A percentile compares a stretch with the other conserved stretches of the same genome.
Conservation (phyloP, 495 filamentous ascomycete species). For the Lasiosphaeris hirsuta region DNA sequence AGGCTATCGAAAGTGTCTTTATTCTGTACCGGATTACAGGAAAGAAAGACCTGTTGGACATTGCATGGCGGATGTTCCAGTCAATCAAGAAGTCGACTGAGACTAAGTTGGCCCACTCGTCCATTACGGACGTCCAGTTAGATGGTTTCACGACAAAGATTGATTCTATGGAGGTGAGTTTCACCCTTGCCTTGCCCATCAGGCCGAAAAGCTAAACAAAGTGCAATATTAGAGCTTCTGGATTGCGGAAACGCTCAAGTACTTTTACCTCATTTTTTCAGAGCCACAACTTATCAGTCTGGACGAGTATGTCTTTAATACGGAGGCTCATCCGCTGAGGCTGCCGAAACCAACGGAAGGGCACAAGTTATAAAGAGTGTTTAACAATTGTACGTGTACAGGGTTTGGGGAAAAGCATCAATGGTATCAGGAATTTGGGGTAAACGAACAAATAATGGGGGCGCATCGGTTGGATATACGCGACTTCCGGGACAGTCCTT, state of each 20-base stretch:
- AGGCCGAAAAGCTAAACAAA: background rate
- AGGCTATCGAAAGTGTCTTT: slow-evolving; percentile 72
- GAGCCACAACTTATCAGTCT: slow-evolving; percentile 68
- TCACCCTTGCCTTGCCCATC: background rate
- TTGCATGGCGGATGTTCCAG: slow-evolving; percentile 75
- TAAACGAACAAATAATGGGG: too few species aligned
- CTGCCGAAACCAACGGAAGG: slow-evolving; percentile 20
- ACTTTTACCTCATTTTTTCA: slow-evolving; percentile 77
- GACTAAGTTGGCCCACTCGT: slow-evolving; percentile 57
- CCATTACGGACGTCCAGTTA: slow-evolving; percentile 49
- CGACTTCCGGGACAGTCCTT: too few species aligned
- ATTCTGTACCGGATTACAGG: slow-evolving; percentile 74
- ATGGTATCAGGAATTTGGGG: too few species aligned
- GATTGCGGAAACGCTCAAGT: slow-evolving; percentile 51
- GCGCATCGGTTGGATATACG: too few species aligned
- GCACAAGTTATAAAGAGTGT: background rate
- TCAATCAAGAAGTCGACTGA: slow-evolving; percentile 58
- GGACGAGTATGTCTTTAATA: slow-evolving; percentile 80
- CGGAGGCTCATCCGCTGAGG: slow-evolving; percentile 76
- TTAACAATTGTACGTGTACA: background rate
- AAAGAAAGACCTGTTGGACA: slow-evolving; percentile 59
- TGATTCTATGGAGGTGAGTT: slow-evolving; percentile 49
- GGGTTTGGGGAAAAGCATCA: too few species aligned
- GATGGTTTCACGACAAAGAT: slow-evolving; percentile 25
- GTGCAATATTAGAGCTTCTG: slow-evolving; percentile 42